Base-by-base conservation (phyloP, 2,329 filamentous ascomycete species). In the Cryoendolithus antarcticus region DNA sequence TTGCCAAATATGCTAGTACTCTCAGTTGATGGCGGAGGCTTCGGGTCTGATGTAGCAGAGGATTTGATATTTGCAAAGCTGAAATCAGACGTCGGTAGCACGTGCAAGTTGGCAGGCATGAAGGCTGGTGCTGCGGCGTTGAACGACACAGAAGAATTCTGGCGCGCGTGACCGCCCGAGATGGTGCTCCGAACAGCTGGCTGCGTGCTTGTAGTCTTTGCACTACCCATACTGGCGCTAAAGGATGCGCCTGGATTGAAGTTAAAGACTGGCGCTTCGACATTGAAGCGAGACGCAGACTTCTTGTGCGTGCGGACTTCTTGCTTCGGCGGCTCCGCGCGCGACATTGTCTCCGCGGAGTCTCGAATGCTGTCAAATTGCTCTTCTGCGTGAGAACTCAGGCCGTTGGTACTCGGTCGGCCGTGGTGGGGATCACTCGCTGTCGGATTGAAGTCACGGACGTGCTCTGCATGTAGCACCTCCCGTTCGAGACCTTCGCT, bases 201-300 rank as follows among this genome's bases (percentile, higher is more conserved):
- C 24, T 27, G 24, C 24, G 24, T 27, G 24, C 24, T 27, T 27
- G 24, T 27, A 27, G 24, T 27, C 24, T 27, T 27, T 27, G 24
- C 24, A 27, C 24, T 27, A 27, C 24, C 24, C 7, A 27, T 27
- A 27, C 24, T 27, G 24, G 24, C 24, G 24, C 24, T 27, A 27
- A 74, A 74, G 2, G 67, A 64, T 10, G 63, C 63, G 29, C 60
- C 60, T 5, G 74, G 73, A 40, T 80, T 72, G 61, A 89, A 89
- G 51, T 80, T 85, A 67, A 95, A 95, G 54, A 91, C 85, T 33
- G 86, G 82, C 0, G 89, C 89, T 45, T 81, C 76, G 24, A 93
- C 86, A 52, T 96, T 95, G 50, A 96, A 72, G 49, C 80, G 86
- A 1, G 85, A 85, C 8, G 43, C 39, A 34, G 41, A 52, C 42